These are phyloP conservation scores for Sherardia arvensis DNA, from an alignment of 257 asterid species.

Conservation along the genomic window DNA sequence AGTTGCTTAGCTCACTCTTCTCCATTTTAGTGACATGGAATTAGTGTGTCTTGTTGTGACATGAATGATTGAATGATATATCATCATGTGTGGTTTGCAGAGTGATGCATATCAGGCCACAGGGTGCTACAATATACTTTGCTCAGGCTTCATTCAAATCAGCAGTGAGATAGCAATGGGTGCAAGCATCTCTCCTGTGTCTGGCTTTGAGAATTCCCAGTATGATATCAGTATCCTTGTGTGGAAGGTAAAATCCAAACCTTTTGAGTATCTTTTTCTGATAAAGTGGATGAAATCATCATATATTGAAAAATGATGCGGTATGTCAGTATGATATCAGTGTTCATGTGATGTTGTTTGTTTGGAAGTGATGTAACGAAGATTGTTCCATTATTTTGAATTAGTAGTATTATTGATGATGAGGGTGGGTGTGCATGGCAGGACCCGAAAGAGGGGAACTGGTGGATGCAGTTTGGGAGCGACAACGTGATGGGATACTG, in stretches of 20 bases:
- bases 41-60: too few species aligned
- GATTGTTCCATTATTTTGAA: background rate
- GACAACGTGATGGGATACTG: slow-evolving; percentile 76
- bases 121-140: slow-evolving; percentile 86
- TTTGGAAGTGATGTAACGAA: background rate
- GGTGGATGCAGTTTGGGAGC: slow-evolving; percentile 97
- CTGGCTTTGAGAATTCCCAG: slow-evolving; percentile 49
- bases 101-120: slow-evolving; percentile 97
- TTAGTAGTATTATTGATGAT: background rate
- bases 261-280: slow-evolving; percentile 10
- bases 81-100: slow-evolving; percentile 34
- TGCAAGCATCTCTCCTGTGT: slow-evolving; percentile 93
- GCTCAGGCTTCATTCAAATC: slow-evolving; percentile 91
- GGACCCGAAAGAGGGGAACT: slow-evolving; percentile 85
- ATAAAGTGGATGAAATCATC: background rate
- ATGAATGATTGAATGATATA: too few species aligned
- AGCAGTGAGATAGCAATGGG: slow-evolving; percentile 88
- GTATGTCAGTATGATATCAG: too few species aligned
- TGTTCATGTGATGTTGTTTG: slow-evolving; percentile 1
- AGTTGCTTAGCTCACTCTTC: slow-evolving; percentile 15
- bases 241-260: slow-evolving; percentile 73
- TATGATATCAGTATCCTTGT: slow-evolving; percentile 77
- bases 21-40: background rate
- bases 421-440: slow-evolving; percentile 6
- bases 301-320: slow-evolving; percentile 9